Evolutionary conservation across 129 eudicot species (phyloP), one percentile per base, ranked within the genome.

Genomic region (Flaveria trinervia): DNA sequence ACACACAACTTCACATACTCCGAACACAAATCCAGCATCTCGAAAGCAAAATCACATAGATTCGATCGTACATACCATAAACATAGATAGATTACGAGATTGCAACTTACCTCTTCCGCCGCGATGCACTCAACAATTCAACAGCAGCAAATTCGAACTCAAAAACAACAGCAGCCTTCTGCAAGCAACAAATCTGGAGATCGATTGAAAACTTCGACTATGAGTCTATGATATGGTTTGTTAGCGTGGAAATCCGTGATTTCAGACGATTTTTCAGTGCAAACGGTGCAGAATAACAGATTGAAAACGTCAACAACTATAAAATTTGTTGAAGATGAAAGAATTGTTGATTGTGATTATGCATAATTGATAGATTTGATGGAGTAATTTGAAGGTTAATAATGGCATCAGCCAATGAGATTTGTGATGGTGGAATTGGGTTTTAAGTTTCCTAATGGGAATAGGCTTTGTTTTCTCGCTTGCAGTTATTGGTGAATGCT

Each of bases 31-130:
- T 70, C 43, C 57, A 69, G 11, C 71, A 68, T n/a, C 49, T 77
- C 45, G 18, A 12, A 68, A 77, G 68, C 77, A 70, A 79, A 62
- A 70, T 71, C 77, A 79, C 52, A 72, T 43, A 51, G 77, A 78
- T 78, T 78, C 72, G 33, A 45, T 78, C 41, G 45, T 18, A 49
- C 1, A 36, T 36, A 36, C 41, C 41, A 71, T 3, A 62, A 22
- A 61, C 11, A 62, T 64, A 64, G 2, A 23, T 3, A 61, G 12
- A 22, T 5, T 46, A 4, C n/a, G 25, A 65, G 26, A 62, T 77
- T 36, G 56, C 12, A 39, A 43, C 28, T 50, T 68, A 77, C 80
- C 44, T 77, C 15, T 75, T 75, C 64, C 62, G 61, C 62, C 2
- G 17, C 71, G 61, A 62, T 28, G 66, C 39, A 74, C 45, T n/a